Percentiles rank a stretch among this genome's conserved stretches.
phyloP scores from a whole-genome alignment of 2,329 filamentous ascomycete species.

The Diplodia intermedia region DNA sequence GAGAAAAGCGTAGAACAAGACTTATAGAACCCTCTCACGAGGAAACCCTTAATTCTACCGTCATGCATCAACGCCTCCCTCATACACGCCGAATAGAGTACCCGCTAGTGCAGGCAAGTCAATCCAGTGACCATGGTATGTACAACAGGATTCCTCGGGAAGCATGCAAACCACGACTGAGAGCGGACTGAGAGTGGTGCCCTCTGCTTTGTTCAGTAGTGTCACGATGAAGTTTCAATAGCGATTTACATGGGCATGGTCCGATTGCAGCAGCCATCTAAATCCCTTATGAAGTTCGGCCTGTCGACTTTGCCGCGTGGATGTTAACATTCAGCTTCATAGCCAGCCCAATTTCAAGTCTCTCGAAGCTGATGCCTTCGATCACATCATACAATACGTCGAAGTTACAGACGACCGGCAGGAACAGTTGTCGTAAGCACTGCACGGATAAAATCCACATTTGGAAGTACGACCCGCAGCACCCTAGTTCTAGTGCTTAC shows the following conservation, averaged over 20 bases:
- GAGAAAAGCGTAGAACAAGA: neutral
- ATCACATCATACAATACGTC: neutral
- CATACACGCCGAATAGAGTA: neutral
- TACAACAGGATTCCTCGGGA: too few species aligned
- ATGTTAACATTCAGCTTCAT: neutral
- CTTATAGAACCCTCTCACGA: neutral
- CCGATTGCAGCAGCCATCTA: too few species aligned
- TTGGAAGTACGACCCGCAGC: neutral
- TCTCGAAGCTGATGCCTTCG: neutral
- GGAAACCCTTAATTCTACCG: neutral
- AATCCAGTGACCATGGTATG: neutral
- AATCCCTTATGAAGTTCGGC: neutral
- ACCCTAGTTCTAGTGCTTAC: neutral
- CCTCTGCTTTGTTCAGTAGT: too few species aligned
- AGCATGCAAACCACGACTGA: too few species aligned
- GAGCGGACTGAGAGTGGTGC: too few species aligned
- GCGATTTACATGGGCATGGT: too few species aligned
- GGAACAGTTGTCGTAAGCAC: neutral
- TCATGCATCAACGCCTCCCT: neutral
- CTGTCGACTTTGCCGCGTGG: neutral
- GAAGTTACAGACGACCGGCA: neutral
- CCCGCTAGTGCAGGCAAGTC: neutral
- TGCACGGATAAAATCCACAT: neutral
- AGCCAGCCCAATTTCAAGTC: neutral
- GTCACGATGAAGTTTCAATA: too few species aligned